These are phyloP conservation scores for Aspergillus luchuensis DNA, from an alignment of 2,329 filamentous ascomycete genomes.

Conservation along the genomic window DNA sequence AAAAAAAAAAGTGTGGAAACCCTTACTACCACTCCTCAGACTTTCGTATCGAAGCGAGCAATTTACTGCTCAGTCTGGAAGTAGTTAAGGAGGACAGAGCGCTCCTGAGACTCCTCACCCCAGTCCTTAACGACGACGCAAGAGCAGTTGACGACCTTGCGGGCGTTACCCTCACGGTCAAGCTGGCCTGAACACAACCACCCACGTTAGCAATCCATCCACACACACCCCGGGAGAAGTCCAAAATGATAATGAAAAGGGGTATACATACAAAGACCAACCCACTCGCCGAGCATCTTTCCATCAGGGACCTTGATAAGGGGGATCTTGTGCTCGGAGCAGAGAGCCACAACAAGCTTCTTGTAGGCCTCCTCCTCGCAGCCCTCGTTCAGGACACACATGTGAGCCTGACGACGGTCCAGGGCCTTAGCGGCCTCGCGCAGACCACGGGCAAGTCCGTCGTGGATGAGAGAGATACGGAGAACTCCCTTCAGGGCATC, in stretches of 20 bases:
- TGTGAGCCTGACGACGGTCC: conserved; percentile 97
- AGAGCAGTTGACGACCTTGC: conserved; percentile 99
- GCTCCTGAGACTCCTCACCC: conserved; percentile 99
- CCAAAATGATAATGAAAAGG: too few relatives aligned
- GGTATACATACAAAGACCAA: conserved; percentile 75
- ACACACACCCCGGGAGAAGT: too few relatives aligned
- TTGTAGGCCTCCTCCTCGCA: conserved; percentile 99
- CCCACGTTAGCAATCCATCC: not conserved
- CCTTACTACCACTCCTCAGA: not conserved
- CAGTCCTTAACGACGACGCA: conserved; percentile 99
- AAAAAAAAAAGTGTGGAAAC: not conserved
- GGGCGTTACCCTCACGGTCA: conserved; percentile 98
- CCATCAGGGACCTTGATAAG: conserved; percentile 99
- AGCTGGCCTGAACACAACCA: conserved; percentile 71
- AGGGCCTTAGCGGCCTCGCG: conserved; percentile 98
- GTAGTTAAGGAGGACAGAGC: conserved; percentile 99
- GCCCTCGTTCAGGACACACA: conserved; percentile 99
- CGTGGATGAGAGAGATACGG: conserved; percentile 98
- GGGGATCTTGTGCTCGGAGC: conserved; percentile 99
- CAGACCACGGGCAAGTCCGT: conserved; percentile 96
- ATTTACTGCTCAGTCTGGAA: conserved; percentile 78
- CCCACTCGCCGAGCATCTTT: conserved; percentile 99
- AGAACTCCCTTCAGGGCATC: conserved; percentile 99
- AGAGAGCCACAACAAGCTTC: conserved; percentile 98
- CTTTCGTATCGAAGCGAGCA: conserved; percentile 6